phyloP scores from a whole-genome alignment of 1,284 basidiomycete species.

The Coniferiporia sulphurascens region DNA sequence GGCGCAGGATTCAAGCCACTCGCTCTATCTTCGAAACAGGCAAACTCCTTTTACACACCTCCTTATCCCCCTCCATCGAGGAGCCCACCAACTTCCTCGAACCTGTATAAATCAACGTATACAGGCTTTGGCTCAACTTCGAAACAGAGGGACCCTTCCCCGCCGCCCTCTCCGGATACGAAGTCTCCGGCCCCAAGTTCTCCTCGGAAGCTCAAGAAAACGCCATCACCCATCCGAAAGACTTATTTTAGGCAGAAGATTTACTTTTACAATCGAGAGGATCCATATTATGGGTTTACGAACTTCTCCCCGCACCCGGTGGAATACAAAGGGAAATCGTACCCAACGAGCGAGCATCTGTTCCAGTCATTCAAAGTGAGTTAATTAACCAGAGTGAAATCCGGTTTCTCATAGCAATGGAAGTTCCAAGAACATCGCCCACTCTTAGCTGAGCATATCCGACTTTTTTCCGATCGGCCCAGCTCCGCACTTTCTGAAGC shows the following conservation, averaged over 20 bases:
- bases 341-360: conserved; percentile 65
- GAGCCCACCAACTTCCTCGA: too few species aligned
- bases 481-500: conserved; percentile 63
- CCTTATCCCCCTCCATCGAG: too few species aligned
- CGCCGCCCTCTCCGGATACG: too few species aligned
- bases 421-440: conserved; percentile 55
- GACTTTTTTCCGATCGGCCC: conserved; percentile 53
- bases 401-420: conserved; percentile 18
- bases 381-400: neutral
- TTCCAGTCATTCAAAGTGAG: conserved; percentile 63
- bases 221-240: conserved; percentile 23
- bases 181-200: conserved; percentile 20
- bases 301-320: conserved; percentile 63
- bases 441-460: conserved; percentile 57
- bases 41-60: too few species aligned
- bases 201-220: neutral
- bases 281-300: conserved; percentile 62
- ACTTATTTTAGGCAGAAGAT: conserved; percentile 33
- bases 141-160: too few species aligned
- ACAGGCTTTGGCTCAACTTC: too few species aligned
- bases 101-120: too few species aligned
- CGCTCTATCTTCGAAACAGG: too few species aligned
- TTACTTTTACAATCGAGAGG: conserved; percentile 56
- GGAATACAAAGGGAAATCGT: conserved; percentile 48
- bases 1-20: too few species aligned